phyloP scores from a whole-genome alignment of 345 rosid genomes.

The Brassica rapa region DNA sequence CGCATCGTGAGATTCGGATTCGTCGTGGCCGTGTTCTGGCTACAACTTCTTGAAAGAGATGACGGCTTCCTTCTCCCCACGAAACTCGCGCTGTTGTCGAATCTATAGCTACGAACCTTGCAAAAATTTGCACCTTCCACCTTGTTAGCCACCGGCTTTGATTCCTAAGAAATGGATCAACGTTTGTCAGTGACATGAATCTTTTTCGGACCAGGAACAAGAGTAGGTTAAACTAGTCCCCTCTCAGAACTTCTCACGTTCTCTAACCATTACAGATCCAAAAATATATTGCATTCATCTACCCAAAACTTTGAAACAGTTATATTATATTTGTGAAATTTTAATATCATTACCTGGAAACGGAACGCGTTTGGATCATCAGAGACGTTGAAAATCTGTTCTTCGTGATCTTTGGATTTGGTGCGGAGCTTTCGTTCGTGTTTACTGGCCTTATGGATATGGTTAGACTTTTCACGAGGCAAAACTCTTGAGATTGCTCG shows the following conservation, averaged over 20 bases:
- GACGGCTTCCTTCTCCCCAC: conserved; percentile 21
- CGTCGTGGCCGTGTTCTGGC: conserved; percentile 39
- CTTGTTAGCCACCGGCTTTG: conserved; percentile 3
- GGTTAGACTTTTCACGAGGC: conserved; percentile 36
- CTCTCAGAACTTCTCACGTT: not conserved
- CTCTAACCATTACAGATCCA: conserved; percentile 1
- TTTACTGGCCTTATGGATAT: conserved; percentile 4
- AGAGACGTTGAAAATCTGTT: conserved; percentile 3
- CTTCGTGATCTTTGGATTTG: conserved; percentile 9
- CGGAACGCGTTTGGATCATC: not conserved
- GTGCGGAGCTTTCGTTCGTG: conserved; percentile 11
- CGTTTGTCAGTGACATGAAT: not conserved
- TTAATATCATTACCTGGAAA: conserved; percentile 12
- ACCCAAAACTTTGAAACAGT: not conserved
- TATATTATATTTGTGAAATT: not conserved
- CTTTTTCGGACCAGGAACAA: not conserved
- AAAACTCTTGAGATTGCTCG: conserved; percentile 37
- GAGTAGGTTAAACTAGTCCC: not conserved
- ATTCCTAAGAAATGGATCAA: conserved; percentile 12
- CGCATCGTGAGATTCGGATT: conserved; percentile 1
- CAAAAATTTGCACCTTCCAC: conserved; percentile 40
- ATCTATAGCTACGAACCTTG: conserved; percentile 43
- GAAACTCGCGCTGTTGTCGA: conserved; percentile 18
- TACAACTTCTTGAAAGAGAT: conserved; percentile 46
- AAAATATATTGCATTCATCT: not conserved